Evolutionary conservation across 768 basidiomycete genomes (phyloP), one percentile per base, ranked within the genome.

Genomic region (Terana coerulea): DNA sequence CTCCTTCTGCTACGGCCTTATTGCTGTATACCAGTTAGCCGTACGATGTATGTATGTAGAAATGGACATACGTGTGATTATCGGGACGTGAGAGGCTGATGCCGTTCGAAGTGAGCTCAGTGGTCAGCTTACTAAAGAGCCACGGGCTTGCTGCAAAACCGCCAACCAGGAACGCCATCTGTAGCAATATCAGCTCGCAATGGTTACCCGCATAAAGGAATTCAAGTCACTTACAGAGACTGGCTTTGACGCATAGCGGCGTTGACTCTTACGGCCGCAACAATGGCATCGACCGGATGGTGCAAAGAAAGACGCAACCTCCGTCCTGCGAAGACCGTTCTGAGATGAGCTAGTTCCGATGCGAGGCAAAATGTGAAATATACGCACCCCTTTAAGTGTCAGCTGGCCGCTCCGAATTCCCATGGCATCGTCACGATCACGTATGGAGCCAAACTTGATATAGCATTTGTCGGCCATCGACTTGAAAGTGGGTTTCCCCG

Each of bases 1-100:
- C 76, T 2, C 80, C 79, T 41, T 81, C 77, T 1, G 80, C 76
- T 8, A 81, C 79, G 0, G 78, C 80, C 62, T 72, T 79, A 56
- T 69, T 71, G 25, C 74, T 75, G n/a, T 19, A n/a, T n/a, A n/a
- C n/a, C n/a, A n/a, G 10, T 11, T 39, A 39, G 10, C 37, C 11
- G 12, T 15, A 6, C 12, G 11, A 26, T 41, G 25, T n/a, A 22
- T 15, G 24, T 24, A 15, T 41, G 7, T 15, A 22, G 6, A 41
- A n/a, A n/a, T n/a, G 6, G 21, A 24, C 42, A n/a, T 28, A 43
- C 42, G 42, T 43, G 42, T 28, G 25, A 17, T 43, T 43, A 24
- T 43, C 42, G 7, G 42, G 42, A 6, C 42, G 5, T 4, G 42
- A 43, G 6, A 43, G 26, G 3, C 15, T n/a, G 5, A 43, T 29